Base-by-base conservation (phyloP, 1,284 basidiomycete species). In the Cystobasidiaceae sp. region DNA sequence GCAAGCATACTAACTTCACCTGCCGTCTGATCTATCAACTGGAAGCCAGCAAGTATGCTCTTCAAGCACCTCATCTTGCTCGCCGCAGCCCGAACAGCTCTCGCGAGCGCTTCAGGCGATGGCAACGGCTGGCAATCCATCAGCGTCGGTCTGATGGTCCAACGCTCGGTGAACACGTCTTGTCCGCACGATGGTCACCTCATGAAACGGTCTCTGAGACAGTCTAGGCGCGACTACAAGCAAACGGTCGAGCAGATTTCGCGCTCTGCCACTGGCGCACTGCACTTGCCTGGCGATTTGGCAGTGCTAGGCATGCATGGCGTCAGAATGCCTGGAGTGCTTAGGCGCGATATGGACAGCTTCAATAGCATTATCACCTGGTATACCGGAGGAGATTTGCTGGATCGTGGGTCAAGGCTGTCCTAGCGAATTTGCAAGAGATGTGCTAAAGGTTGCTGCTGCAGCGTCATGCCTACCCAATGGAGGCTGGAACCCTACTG, bases 91-190 rank as follows among this genome's bases (percentile, higher is more conserved):
- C 19, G 50, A 23, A 5, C 33, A 21, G 50, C 50, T 23, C 50
- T 52, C n/a, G n/a, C 23, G 11, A 41, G 23, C 39, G 37, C n/a
- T n/a, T n/a, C n/a, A n/a, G n/a, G n/a, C n/a, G n/a, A n/a, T n/a
- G n/a, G n/a, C n/a, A n/a, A 41, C 4, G 21, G 17, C 19, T 56
- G 54, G 39, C 54, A 55, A 30, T 19, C 54, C 34, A 56, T 56
- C 32, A 56, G 54, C 28, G 37, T 56, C n/a, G 39, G 54, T n/a
- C 15, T 56, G n/a, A 56, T 56, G 54, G 45, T 44, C 39, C 54
- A 56, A 46, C 45, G 37, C 11, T 11, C 11, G 11, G n/a, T 39
- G 37, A 39, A 39, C 11, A 34, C 51, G 9, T 41, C 28, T 56
- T 33, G 39, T 7, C 11, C 54, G 32, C 17, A 17, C n/a, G 15